These are phyloP conservation scores for Oryza australiensis DNA, from an alignment of 176 grass and related monocot species.

Conservation along the genomic window DNA sequence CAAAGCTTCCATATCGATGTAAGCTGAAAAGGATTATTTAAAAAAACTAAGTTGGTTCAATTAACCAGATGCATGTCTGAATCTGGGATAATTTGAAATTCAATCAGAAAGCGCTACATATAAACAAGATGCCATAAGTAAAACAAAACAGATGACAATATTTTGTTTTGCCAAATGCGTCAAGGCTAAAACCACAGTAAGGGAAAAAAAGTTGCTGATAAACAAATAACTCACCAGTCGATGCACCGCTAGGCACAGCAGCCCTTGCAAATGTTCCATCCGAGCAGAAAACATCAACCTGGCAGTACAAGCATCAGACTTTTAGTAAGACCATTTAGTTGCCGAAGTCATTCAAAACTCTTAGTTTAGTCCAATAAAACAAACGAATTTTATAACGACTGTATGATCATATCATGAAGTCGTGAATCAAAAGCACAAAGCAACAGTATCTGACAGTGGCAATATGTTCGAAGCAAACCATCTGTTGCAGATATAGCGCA, in stretches of 20 bases:
- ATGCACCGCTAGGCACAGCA: constrained; percentile 91
- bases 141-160: background rate
- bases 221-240: constrained; percentile 58
- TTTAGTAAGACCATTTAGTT: background rate
- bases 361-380: background rate
- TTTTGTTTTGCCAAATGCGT: background rate
- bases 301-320: background rate
- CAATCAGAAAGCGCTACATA: background rate
- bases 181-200: background rate
- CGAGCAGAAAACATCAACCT: constrained; percentile 77
- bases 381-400: background rate
- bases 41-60: background rate
- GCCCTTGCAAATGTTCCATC: constrained; percentile 73
- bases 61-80: background rate
- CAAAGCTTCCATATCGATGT: background rate
- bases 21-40: background rate
- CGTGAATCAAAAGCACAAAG: background rate
- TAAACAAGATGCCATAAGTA: background rate
- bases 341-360: background rate
- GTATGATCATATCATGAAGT: background rate
- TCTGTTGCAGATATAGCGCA: background rate
- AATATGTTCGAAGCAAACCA: background rate
- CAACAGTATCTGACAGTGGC: background rate
- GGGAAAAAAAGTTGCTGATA: background rate
- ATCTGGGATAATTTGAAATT: background rate